A percentile compares a stretch with the other conserved stretches of the same genome.
phyloP scores from a whole-genome alignment of 305 asterid genomes.

The Plantago coronopus region DNA sequence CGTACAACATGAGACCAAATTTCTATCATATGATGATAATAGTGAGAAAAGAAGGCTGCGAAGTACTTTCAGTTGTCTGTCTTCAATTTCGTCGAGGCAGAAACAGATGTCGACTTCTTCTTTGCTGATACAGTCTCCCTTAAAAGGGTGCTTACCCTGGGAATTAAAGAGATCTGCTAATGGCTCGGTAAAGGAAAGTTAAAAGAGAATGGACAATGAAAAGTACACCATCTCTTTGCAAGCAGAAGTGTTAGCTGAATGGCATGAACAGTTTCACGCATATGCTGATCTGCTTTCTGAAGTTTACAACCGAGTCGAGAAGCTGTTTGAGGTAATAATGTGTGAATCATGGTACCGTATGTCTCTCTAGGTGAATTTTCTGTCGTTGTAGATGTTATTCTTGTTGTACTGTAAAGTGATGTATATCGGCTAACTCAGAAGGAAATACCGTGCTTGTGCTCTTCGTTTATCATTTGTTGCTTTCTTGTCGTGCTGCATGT shows the following conservation, averaged over 20 bases:
- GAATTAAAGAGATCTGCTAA: constrained; percentile 46
- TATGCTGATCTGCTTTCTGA: constrained; percentile 14
- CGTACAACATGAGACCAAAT: constrained; percentile 47
- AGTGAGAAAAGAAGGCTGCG: constrained; percentile 56
- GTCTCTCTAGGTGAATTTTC: constrained; percentile 18
- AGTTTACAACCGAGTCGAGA: constrained; percentile 11
- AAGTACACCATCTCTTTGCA: constrained; percentile 12
- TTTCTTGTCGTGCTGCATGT: neutral
- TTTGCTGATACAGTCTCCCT: constrained; percentile 56
- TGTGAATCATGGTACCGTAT: constrained; percentile 18
- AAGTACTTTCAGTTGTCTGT: constrained; percentile 56
- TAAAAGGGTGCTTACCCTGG: constrained; percentile 67
- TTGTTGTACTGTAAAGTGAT: constrained; percentile 12
- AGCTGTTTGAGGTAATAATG: constrained; percentile 26
- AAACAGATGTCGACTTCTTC: constrained; percentile 63
- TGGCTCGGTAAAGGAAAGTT: constrained; percentile 44
- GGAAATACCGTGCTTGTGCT: constrained; percentile 16
- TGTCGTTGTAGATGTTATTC: constrained; percentile 12
- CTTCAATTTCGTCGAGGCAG: constrained; percentile 68
- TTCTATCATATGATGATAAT: constrained; percentile 32
- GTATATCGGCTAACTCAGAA: constrained; percentile 20
- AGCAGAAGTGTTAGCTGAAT: constrained; percentile 8
- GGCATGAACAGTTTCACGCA: constrained; percentile 18
- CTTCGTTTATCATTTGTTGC: constrained; percentile 10
- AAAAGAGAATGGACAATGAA: constrained; percentile 12